Evolutionary conservation across 192 early-diverging fungal species (phyloP).

Genomic region (Umbelopsis ramanniana): DNA sequence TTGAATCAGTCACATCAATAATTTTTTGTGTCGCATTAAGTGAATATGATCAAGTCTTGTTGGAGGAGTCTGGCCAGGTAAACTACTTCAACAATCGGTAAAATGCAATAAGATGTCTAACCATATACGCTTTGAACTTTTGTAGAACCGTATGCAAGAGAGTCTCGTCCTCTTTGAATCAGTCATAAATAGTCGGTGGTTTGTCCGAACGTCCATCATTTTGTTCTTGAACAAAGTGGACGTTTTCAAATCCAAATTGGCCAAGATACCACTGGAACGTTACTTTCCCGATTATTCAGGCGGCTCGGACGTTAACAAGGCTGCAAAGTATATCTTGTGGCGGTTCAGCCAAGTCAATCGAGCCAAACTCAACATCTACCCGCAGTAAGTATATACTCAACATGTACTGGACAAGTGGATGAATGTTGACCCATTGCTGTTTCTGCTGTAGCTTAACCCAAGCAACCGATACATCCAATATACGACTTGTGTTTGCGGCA

Average conservation of each 20-base stretch:
- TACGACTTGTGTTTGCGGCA: slow-evolving; percentile 85
- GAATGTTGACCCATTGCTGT: no score
- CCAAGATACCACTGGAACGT: slow-evolving; percentile 71
- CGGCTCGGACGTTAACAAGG: slow-evolving; percentile 79
- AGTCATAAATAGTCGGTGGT: slow-evolving; percentile 92
- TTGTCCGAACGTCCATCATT: slow-evolving; percentile 89
- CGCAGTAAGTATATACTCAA: slow-evolving; percentile 70
- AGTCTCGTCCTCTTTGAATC: slow-evolving; percentile 90
- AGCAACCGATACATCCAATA: slow-evolving; percentile 91
- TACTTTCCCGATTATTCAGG: slow-evolving; percentile 90
- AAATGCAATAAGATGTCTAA: no score
- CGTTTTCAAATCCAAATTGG: slow-evolving; percentile 82
- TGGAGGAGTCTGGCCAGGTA: slow-evolving; percentile 81
- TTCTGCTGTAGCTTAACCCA: slow-evolving; percentile 71
- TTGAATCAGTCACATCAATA: slow-evolving; percentile 87
- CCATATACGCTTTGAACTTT: not conserved
- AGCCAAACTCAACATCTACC: slow-evolving; percentile 80
- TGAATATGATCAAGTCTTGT: slow-evolving; percentile 91
- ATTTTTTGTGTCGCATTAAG: slow-evolving; percentile 93
- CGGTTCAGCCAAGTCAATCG: slow-evolving; percentile 86
- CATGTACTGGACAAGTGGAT: no score
- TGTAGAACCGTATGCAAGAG: slow-evolving; percentile 91
- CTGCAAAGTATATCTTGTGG: slow-evolving; percentile 88
- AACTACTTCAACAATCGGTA: not conserved
- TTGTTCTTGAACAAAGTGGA: slow-evolving; percentile 96